Percentiles rank a stretch among this genome's conserved stretches.
Evolutionary conservation across 2,329 filamentous ascomycete genomes (phyloP).

Genomic region (Aspergillus sp.): DNA sequence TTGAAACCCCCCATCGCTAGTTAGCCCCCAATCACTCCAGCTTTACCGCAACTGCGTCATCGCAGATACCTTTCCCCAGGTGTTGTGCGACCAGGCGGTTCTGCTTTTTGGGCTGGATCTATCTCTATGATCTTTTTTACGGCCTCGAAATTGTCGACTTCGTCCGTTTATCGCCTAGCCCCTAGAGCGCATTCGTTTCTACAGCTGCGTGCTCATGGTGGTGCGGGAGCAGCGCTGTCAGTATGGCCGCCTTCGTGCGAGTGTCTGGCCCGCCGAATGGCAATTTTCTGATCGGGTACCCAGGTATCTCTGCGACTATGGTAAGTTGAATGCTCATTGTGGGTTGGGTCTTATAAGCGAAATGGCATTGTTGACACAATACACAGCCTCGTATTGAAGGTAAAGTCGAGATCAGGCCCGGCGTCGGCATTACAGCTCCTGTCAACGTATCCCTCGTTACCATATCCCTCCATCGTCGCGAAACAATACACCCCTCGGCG

Average conservation of each 20-base stretch:
- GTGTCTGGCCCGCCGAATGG: constrained; percentile 96
- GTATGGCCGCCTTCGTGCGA: constrained; percentile 79
- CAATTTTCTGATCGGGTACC: constrained; percentile 94
- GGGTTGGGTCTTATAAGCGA: too few species aligned
- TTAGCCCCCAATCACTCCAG: too few species aligned
- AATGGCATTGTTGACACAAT: neutral
- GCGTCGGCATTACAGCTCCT: constrained; percentile 77
- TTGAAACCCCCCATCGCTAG: too few species aligned
- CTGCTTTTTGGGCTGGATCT: neutral
- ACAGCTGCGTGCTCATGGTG: constrained; percentile 34
- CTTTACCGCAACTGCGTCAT: too few species aligned
- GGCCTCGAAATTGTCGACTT: constrained; percentile 15
- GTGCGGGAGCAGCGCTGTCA: constrained; percentile 34
- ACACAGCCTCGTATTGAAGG: constrained; percentile 89
- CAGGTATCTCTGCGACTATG: constrained; percentile 93
- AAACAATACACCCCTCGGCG: constrained; percentile 94
- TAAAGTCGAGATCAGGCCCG: constrained; percentile 91
- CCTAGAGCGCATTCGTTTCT: constrained; percentile 18
- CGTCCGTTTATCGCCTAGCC: constrained; percentile 21
- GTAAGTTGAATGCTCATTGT: constrained; percentile 52
- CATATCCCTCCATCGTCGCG: constrained; percentile 86
- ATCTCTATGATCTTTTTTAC: constrained; percentile 24
- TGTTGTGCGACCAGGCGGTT: too few species aligned
- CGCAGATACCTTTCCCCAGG: too few species aligned
- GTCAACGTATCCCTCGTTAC: constrained; percentile 89